These are phyloP conservation scores for Rhexocercosporidium sp. DNA, from an alignment of 2,329 filamentous ascomycete species.

Conservation along the genomic window DNA sequence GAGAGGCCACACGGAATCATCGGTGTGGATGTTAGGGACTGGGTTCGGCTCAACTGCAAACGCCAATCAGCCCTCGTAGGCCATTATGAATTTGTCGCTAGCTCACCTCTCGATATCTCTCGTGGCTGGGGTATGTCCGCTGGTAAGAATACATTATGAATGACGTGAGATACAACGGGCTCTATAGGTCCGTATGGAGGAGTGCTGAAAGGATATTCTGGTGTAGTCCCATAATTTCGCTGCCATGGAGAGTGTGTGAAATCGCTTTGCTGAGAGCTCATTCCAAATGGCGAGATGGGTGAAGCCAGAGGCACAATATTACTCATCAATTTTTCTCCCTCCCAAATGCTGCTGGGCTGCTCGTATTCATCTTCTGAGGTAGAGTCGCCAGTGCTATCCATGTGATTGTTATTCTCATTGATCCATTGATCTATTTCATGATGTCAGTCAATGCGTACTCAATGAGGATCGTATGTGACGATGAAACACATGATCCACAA, in stretches of 20 bases:
- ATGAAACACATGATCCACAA: background rate
- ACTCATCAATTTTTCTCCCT: background rate
- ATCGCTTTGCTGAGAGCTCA: background rate
- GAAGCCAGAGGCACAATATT: background rate
- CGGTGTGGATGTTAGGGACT: slow-evolving; percentile 22
- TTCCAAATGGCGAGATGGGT: background rate
- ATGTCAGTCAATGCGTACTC: background rate
- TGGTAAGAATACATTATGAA: slow-evolving; percentile 5
- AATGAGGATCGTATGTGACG: too few species aligned
- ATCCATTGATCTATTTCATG: background rate
- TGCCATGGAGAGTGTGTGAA: background rate
- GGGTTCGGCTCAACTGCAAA: background rate
- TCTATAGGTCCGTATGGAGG: background rate
- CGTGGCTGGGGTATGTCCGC: background rate
- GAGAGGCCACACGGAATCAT: slow-evolving; percentile 31
- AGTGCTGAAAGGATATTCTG: background rate
- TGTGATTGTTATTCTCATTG: background rate
- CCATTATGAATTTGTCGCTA: too few species aligned
- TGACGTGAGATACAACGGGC: background rate
- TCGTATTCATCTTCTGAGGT: slow-evolving; percentile 12
- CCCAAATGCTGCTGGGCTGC: background rate
- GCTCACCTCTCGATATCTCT: background rate
- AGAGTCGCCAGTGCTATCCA: background rate
- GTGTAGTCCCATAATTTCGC: background rate
- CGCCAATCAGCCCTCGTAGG: background rate